These are phyloP conservation scores for Bruguiera hainesii DNA, from an alignment of 441 rosid species.

Conservation along the genomic window DNA sequence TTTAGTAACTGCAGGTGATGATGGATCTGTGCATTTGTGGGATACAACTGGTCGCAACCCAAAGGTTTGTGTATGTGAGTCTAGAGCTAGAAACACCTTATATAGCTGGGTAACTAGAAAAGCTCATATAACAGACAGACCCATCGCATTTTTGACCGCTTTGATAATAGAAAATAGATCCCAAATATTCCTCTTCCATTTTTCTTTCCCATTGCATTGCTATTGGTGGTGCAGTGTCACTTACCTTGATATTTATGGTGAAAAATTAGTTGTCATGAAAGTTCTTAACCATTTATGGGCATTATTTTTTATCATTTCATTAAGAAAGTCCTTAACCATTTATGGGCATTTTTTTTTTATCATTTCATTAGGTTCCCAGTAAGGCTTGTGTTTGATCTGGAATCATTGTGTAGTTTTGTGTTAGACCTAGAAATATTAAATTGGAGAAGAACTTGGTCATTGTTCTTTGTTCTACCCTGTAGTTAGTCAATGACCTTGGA, in stretches of 20 bases:
- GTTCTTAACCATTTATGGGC: too few relatives aligned
- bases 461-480: not conserved
- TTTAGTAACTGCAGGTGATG: slow-evolving; percentile 95
- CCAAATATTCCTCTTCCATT: not conserved
- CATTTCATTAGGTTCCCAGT: too few relatives aligned
- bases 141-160: not conserved
- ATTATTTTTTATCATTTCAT: too few relatives aligned
- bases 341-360: too few relatives aligned
- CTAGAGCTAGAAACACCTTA: not conserved
- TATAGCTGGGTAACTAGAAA: slow-evolving; percentile 3
- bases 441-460: not conserved
- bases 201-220: not conserved
- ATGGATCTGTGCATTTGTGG: slow-evolving; percentile 94
- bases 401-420: not conserved
- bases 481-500: slow-evolving; percentile 6
- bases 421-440: not conserved
- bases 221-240: not conserved
- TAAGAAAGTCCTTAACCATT: too few relatives aligned
- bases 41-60: slow-evolving; percentile 90
- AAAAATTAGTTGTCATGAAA: not conserved
- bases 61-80: slow-evolving; percentile 45
- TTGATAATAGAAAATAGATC: slow-evolving; percentile 3
- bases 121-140: not conserved
- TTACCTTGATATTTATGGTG: not conserved
- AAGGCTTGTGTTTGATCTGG: not conserved